phyloP scores from a whole-genome alignment of 129 eudicot species.

The Apium graveolens region DNA sequence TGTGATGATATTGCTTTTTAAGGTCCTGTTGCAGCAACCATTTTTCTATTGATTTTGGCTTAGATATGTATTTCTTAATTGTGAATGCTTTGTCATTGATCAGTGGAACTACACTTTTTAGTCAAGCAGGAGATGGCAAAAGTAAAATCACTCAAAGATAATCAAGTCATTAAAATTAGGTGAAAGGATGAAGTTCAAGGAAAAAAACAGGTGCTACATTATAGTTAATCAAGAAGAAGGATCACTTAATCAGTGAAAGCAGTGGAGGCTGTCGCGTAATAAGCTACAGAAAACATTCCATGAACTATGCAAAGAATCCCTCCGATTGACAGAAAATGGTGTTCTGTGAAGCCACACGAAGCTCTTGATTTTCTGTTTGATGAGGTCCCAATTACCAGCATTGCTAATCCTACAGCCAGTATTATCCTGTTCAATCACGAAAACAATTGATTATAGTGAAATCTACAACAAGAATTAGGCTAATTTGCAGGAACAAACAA shows the following conservation, averaged over 20 bases:
- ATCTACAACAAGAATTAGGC: neutral
- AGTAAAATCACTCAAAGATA: neutral
- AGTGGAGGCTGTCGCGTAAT: constrained; percentile 71
- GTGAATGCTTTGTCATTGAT: neutral
- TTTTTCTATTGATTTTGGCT: no score
- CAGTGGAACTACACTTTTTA: neutral
- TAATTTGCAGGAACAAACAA: neutral
- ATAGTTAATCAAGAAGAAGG: neutral
- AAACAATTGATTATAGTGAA: neutral
- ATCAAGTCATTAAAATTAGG: neutral
- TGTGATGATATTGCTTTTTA: neutral
- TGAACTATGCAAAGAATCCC: constrained; percentile 85
- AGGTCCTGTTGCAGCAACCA: no score
- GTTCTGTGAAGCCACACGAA: constrained; percentile 75
- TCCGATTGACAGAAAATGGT: constrained; percentile 75
- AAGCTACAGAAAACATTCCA: constrained; percentile 65
- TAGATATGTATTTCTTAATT: neutral
- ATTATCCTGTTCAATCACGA: constrained; percentile 42
- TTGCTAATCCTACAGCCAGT: constrained; percentile 49
- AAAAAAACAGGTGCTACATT: constrained; percentile 6
- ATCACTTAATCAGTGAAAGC: neutral
- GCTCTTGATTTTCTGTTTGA: constrained; percentile 66
- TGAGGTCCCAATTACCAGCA: constrained; percentile 68
- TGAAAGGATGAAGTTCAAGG: neutral
- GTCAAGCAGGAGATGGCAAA: neutral